These are phyloP conservation scores for Cardamine chenopodiifolia DNA, from an alignment of 345 rosid genomes.

Conservation along the genomic window DNA sequence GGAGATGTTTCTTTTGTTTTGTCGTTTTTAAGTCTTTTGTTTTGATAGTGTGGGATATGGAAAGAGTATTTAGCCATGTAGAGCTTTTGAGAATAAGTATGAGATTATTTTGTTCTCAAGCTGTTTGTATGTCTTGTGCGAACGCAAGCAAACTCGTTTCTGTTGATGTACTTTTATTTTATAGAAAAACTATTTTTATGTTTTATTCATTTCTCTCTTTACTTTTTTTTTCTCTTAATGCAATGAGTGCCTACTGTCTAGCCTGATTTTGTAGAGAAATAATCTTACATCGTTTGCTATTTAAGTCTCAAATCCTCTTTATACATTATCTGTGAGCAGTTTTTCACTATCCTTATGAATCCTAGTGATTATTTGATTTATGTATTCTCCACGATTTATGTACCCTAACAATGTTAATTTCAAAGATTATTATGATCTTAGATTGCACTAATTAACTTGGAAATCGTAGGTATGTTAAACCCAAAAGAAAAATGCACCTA, in stretches of 20 bases:
- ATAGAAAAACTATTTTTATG: constrained; percentile 36
- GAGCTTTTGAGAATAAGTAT: constrained; percentile 46
- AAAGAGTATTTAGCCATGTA: constrained; percentile 41
- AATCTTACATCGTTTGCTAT: not conserved
- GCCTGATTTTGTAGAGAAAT: not conserved
- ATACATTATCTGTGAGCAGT: not conserved
- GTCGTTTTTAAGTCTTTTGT: constrained; percentile 13
- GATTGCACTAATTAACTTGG: not conserved
- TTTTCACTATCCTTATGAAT: not conserved
- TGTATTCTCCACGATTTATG: not conserved
- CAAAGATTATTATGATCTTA: not conserved
- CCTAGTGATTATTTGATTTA: not conserved
- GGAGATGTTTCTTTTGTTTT: constrained; percentile 34
- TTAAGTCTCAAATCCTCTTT: not conserved
- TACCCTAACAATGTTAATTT: not conserved
- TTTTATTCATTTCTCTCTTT: constrained; percentile 21
- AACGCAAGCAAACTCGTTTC: constrained; percentile 41
- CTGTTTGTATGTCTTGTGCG: constrained; percentile 48
- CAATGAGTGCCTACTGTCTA: not conserved
- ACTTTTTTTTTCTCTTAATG: not conserved
- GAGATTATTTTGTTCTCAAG: constrained; percentile 42
- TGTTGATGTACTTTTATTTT: constrained; percentile 41
- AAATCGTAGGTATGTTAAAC: not conserved
- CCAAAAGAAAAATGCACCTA: not conserved
- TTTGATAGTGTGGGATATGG: constrained; percentile 43